Evolutionary conservation across 1,139 yeast species (phyloP), one percentile per base, ranked within the genome.

Genomic region (Yamadazyma taylorii): DNA sequence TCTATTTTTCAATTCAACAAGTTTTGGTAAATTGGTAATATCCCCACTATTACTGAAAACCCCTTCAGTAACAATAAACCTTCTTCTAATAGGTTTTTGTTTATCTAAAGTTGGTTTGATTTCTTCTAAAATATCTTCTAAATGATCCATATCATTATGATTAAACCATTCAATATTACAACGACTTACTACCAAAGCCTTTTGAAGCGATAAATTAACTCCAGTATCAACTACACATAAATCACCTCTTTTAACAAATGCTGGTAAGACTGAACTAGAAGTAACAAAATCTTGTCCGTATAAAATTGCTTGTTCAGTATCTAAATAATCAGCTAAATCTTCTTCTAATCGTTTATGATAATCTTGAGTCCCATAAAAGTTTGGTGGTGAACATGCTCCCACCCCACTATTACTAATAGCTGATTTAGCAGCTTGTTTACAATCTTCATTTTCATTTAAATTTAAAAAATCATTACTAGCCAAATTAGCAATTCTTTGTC

Each of bases 361-460:
- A 57, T 89, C 97, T 61, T 89, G 97, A 46, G 92, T 85, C 43
- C 98, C 99, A 61, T 90, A 92, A 53, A 92, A 92, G 42, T 95
- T 95, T 30, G 97, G 96, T 3, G 99, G 97, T 21, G 97, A 97
- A 69, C 99, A 92, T 1, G 97, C 94, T 46, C 99, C 98, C 35
- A 92, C 97, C 55, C 99, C 99, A 40, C 85, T 80, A 39, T 72
- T 70, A 33, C 71, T 69, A 43, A 92, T 81, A 22, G 80, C 74
- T 21, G 66, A 58, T 40, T 75, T 71, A 4, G 92, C 89, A 13
- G 71, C 75, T n/a, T 69, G 60, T 41, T 68, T 69, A 27, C 89
- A 69, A 13, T 47, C 57, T 13, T 63, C 61, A 49, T 75, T 66
- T 31, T 63, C 61, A 37, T 79, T 74, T 56, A 85, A 66, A 50